A percentile compares a stretch with the other conserved stretches of the same genome.
Conservation (phyloP, 169 alveolate genomes). For the Plasmodium vivax region DNA sequence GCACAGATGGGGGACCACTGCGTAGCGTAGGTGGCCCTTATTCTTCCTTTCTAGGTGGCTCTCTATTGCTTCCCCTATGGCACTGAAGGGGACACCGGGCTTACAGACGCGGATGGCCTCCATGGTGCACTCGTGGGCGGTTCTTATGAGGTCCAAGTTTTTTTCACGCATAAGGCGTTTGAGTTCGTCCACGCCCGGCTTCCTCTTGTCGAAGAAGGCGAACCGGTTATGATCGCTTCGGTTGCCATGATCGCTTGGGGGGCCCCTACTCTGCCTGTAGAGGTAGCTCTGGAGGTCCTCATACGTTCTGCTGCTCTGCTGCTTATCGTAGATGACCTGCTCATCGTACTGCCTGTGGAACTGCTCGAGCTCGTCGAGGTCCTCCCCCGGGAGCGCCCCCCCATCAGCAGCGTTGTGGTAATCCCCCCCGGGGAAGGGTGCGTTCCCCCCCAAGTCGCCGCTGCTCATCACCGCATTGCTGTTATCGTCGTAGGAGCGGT, state of each 20-base stretch:
- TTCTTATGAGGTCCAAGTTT: constrained; percentile 78
- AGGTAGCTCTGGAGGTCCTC: constrained; percentile 10
- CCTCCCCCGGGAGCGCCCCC: not conserved
- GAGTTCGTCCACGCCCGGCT: constrained; percentile 11
- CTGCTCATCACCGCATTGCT: not conserved
- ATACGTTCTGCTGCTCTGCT: not conserved
- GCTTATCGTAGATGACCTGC: constrained; percentile 11
- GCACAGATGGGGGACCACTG: constrained; percentile 76
- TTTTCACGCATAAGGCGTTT: constrained; percentile 72
- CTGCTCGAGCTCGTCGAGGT: constrained; percentile 10
- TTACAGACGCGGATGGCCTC: constrained; percentile 77
- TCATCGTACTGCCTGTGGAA: constrained; percentile 42
- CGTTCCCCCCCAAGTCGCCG: not conserved
- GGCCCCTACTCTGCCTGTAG: not conserved
- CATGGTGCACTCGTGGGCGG: constrained; percentile 81
- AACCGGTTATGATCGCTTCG: not conserved
- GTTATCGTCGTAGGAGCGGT: constrained; percentile 25
- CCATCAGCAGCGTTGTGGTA: not conserved
- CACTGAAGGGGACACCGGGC: constrained; percentile 77
- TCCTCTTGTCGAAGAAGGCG: constrained; percentile 25
- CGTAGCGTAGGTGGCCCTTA: constrained; percentile 25
- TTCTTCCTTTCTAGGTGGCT: constrained; percentile 28
- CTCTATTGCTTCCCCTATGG: constrained; percentile 27
- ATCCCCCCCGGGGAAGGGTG: not conserved
- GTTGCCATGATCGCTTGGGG: not conserved